These are phyloP conservation scores for Diplodia intermedia DNA, from an alignment of 2,329 filamentous ascomycete genomes.

Conservation along the genomic window DNA sequence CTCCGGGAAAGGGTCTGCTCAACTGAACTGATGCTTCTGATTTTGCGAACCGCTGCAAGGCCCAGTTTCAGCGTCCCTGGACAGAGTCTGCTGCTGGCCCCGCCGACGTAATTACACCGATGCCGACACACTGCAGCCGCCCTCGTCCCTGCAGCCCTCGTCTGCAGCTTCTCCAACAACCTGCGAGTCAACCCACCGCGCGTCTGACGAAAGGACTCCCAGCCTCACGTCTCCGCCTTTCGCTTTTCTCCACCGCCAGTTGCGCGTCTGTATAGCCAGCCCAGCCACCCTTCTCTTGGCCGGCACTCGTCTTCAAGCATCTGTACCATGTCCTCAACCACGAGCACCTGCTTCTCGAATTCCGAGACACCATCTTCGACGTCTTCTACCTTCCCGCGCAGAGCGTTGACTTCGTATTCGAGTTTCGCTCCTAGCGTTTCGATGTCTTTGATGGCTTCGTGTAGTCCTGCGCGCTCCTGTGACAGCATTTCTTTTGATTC, in stretches of 20 bases:
- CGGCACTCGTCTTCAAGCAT: slow-evolving; percentile 65
- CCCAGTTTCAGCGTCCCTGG: slow-evolving; percentile 23
- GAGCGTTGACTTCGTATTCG: slow-evolving; percentile 85
- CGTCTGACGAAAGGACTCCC: slow-evolving; percentile 17
- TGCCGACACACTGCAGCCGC: slow-evolving; percentile 21
- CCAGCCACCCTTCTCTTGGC: slow-evolving; percentile 46
- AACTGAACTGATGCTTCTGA: neutral
- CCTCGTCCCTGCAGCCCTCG: slow-evolving; percentile 22
- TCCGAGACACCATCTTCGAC: slow-evolving; percentile 82
- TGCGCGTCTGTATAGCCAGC: slow-evolving; percentile 38
- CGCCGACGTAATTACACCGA: slow-evolving; percentile 23
- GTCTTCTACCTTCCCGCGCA: slow-evolving; percentile 83
- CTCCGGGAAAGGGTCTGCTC: slow-evolving; percentile 6
- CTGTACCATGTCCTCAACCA: slow-evolving; percentile 53
- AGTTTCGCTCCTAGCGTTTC: slow-evolving; percentile 83
- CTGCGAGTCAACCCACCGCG: slow-evolving; percentile 18
- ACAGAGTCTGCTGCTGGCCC: slow-evolving; percentile 16
- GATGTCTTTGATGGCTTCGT: slow-evolving; percentile 76
- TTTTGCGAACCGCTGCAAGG: slow-evolving; percentile 18
- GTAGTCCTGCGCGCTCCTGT: slow-evolving; percentile 71
- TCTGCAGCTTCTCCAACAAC: slow-evolving; percentile 7
- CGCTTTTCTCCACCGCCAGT: slow-evolving; percentile 1
- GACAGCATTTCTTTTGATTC: slow-evolving; percentile 72
- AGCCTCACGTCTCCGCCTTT: slow-evolving; percentile 10
- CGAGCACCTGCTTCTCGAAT: slow-evolving; percentile 71